Evolutionary conservation across 2,329 filamentous ascomycete genomes (phyloP).

Genomic region (Epichloe bromicola): DNA sequence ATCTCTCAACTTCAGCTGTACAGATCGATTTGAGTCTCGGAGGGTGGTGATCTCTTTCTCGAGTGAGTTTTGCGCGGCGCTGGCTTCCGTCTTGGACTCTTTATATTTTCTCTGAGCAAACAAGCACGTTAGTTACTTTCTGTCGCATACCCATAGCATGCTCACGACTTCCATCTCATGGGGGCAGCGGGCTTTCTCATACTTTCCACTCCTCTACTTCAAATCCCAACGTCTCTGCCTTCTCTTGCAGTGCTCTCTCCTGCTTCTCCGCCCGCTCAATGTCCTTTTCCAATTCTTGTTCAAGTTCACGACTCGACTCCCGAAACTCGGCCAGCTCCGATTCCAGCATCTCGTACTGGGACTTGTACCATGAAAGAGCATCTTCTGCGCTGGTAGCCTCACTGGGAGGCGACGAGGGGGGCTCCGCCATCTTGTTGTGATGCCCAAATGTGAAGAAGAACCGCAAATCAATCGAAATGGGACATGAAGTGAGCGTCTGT

Average conservation of each 20-base stretch:
- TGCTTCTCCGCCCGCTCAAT: conserved; percentile 91
- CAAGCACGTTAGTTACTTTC: conserved; percentile 4
- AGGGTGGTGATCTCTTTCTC: conserved; percentile 94
- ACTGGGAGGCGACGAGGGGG: conserved; percentile 48
- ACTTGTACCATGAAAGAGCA: conserved; percentile 86
- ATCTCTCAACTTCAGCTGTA: conserved; percentile 77
- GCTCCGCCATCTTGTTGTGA: conserved; percentile 36
- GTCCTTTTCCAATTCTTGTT: conserved; percentile 90
- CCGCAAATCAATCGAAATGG: neutral
- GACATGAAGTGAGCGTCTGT: neutral
- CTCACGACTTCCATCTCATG: neutral
- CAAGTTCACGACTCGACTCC: conserved; percentile 82
- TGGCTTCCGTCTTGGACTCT: conserved; percentile 82
- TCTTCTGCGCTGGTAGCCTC: conserved; percentile 49
- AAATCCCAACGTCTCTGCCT: conserved; percentile 70
- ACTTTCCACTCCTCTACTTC: conserved; percentile 99
- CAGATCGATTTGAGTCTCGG: conserved; percentile 67
- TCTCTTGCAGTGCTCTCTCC: conserved; percentile 74
- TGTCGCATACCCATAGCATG: too few species aligned
- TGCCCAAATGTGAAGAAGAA: neutral
- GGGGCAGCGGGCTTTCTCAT: conserved; percentile 18
- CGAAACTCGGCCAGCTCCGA: conserved; percentile 88
- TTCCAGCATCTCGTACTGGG: conserved; percentile 87
- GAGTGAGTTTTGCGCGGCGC: conserved; percentile 66
- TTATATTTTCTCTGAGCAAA: conserved; percentile 73